Evolutionary conservation across 495 filamentous ascomycete genomes (phyloP), one percentile per base, ranked within the genome.

Genomic region (Hypoxylon intermedium): DNA sequence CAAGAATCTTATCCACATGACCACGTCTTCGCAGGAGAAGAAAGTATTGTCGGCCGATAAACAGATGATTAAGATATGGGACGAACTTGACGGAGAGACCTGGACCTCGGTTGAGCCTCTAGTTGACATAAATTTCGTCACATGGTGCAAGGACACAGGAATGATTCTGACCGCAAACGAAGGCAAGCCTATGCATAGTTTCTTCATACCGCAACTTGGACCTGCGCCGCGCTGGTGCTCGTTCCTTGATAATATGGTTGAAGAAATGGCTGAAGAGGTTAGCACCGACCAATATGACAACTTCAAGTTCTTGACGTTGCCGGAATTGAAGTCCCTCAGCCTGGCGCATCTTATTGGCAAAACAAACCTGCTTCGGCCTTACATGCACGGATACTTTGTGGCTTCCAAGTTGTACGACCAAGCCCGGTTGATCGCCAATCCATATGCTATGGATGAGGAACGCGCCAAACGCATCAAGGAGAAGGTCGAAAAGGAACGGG

Each of bases 351-450:
- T 97, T 26, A 82, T 97, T 38, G 93, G 92, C 46, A 88, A 89
- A 48, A 94, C 90, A 43, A 91, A 88, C 67, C 77, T 97, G 9
- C 75, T 99, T 38, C 83, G 92, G 24, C 93, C 95, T 40, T 98
- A 97, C 68, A 97, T 98, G 95, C 93, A 98, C 72, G 94, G 94
- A 58, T 97, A 94, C 81, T 98, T 98, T 74, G 91, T 97, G 9
- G 89, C 89, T 51, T 91, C 95, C 65, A 86, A 89, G 45, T 70
- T 99, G 19, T 97, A 97, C 69, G 95, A 98, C 58, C 91, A 98
- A 74, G 94, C 93, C n/a, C 77, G 89, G 20, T 75, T 98, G 53
- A 95, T 97, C 57, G 84, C 89, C 34, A 93, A 97, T 73, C 94
- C 94, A 1, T 95, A 92, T 69, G 81, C 94, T 53, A 94, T 89